These are phyloP conservation scores for Beauveria pseudobassiana DNA, from an alignment of 2,329 filamentous ascomycete genomes.

Conservation along the genomic window DNA sequence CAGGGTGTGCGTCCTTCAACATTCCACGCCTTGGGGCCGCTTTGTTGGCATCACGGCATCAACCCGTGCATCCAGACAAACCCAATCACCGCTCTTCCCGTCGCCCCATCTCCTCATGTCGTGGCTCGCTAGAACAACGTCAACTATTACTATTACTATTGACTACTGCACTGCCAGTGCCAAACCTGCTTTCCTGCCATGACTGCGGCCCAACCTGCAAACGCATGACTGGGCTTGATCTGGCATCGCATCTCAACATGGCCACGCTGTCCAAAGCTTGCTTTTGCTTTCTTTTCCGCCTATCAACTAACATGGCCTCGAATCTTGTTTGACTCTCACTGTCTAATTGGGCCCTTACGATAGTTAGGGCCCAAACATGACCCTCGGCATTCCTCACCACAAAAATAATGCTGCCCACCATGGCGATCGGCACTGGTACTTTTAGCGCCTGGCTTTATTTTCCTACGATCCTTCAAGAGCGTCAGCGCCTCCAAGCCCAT, in stretches of 20 bases:
- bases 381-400: background rate
- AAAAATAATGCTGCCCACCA: background rate
- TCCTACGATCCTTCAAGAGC: background rate
- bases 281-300: background rate
- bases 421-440: background rate
- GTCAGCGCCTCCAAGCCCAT: too few relatives aligned
- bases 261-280: background rate
- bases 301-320: background rate
- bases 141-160: background rate
- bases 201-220: background rate
- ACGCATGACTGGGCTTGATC: background rate
- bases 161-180: background rate
- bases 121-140: background rate
- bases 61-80: background rate
- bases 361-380: background rate
- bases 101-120: background rate
- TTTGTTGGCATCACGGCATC: background rate
- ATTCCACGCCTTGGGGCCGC: background rate
- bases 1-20: background rate
- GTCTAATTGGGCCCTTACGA: background rate
- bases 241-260: background rate
- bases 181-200: background rate
- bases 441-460: background rate
- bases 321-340: background rate
- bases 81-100: background rate